Conservation (phyloP, 2,329 filamentous ascomycete genomes). For the Pestalotiopsis sp. region DNA sequence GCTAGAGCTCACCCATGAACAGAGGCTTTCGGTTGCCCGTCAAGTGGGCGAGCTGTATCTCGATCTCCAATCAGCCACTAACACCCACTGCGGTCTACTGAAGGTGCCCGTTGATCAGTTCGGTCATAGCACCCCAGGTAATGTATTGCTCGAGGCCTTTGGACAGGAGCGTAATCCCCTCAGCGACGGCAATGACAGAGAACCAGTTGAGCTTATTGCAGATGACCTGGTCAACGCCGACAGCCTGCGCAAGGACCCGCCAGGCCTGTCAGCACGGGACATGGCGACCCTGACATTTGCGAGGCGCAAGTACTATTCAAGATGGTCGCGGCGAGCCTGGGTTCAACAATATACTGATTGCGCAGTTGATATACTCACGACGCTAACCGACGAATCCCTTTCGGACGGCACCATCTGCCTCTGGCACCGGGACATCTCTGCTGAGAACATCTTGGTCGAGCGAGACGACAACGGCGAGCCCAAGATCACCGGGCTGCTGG, state of each 20-base stretch:
- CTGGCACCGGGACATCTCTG: not conserved
- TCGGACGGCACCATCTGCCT: not conserved
- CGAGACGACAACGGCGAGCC: not conserved
- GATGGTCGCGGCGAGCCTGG: not conserved
- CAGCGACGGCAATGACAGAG: not conserved
- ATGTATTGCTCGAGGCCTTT: not conserved
- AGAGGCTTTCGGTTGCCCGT: not conserved
- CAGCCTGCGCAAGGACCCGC: not conserved
- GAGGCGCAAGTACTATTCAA: not conserved
- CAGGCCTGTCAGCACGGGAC: not conserved
- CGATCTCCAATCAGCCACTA: not conserved
- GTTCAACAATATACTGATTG: not conserved
- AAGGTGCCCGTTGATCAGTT: not conserved
- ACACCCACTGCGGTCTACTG: not conserved
- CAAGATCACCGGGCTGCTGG: not conserved
- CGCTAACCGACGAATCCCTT: not conserved
- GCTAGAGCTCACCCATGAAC: not conserved
- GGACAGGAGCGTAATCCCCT: not conserved
- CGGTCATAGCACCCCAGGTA: not conserved
- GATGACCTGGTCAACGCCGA: not conserved
- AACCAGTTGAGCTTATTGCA: not conserved
- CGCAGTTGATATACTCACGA: not conserved
- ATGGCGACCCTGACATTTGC: constrained; percentile 1
- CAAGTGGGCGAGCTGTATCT: not conserved
- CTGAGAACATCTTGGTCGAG: constrained; percentile 1